Percentiles rank a stretch among this genome's conserved stretches.
Conservation (phyloP, 2,329 filamentous ascomycete genomes). For the Aspergillus neoniger region DNA sequence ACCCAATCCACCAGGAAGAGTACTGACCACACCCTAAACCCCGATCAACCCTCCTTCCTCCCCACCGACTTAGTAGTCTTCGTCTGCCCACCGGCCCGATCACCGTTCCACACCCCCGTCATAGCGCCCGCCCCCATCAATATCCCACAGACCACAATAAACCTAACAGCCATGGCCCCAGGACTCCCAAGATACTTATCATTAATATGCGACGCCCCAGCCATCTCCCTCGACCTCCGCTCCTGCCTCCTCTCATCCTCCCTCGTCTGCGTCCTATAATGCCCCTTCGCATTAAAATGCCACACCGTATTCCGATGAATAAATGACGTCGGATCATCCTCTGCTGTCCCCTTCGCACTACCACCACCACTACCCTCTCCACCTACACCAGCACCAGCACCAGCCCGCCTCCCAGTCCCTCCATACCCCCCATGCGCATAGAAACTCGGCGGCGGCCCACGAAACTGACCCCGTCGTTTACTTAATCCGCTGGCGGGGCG, state of each 20-base stretch:
- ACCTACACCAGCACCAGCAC: not conserved
- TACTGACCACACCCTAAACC: no score
- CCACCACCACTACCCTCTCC: conserved; percentile 11
- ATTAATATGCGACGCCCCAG: conserved; percentile 34
- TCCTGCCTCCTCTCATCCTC: conserved; percentile 58
- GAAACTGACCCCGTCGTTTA: conserved; percentile 72
- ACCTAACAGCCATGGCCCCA: conserved; percentile 35
- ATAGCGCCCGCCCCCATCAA: conserved; percentile 35
- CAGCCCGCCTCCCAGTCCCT: conserved; percentile 18
- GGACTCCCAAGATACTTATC: conserved; percentile 27
- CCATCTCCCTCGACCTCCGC: conserved; percentile 38
- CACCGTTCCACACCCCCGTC: conserved; percentile 28
- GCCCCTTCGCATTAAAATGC: conserved; percentile 75
- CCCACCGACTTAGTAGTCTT: not conserved
- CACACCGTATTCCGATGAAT: conserved; percentile 57
- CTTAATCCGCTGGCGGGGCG: conserved; percentile 80
- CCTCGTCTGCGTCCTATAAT: conserved; percentile 71
- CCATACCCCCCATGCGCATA: conserved; percentile 82
- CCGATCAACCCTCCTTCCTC: not conserved
- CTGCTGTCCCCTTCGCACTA: conserved; percentile 14
- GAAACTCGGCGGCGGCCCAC: conserved; percentile 86
- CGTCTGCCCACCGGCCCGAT: conserved; percentile 1
- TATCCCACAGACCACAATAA: conserved; percentile 43
- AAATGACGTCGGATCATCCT: conserved; percentile 41
- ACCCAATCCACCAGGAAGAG: not conserved